Evolutionary conservation across 1,284 basidiomycete species (phyloP), one percentile per base, ranked within the genome.

Genomic region (Trichosporon faecale): DNA sequence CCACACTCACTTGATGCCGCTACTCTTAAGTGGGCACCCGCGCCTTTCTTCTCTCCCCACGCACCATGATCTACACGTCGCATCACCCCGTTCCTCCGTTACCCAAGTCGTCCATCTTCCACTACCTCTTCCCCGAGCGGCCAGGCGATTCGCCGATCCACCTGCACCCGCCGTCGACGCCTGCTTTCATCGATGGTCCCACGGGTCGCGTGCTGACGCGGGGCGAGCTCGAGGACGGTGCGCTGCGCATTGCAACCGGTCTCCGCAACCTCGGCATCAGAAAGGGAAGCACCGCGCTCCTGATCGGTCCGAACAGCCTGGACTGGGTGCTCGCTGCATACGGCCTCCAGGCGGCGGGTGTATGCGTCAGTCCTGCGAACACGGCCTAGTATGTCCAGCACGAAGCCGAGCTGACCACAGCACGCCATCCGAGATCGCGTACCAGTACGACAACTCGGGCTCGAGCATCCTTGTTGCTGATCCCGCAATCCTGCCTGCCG

Each of bases 131-230:
- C 55, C 70, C 67, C 35, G 55, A 65, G 21, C 9, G 23, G 21
- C 29, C 65, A 9, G 46, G 35, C 33, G 46, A 64, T 44, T 64
- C 60, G 40, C 61, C 46, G 9, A 78, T 79, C 44, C 74, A 79
- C 40, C 2, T 9, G 35, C 79, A 76, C 64, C 68, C 79, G 33
- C 70, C 69, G 4, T 68, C 72, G 29, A 70, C 81, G 2, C 85
- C 86, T 9, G 90, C 90, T 0, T 91, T 89, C 78, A 85, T 91
- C 67, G 91, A 93, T 75, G 89, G 89, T 0, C 79, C 83, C 1
- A 87, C 90, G 0, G 89, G 88, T 0, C 81, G 85, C 0, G 84
- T 85, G 2, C 74, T 93, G 31, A 86, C 89, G 0, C 87, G 91
- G 18, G 86, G 77, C 0, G 85, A 88, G 35, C 80, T 91, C 31